A percentile compares a stretch with the other conserved stretches of the same genome.
These are phyloP conservation scores for Daldinia sp. DNA, from an alignment of 2,329 filamentous ascomycete genomes.

Conservation along the genomic window DNA sequence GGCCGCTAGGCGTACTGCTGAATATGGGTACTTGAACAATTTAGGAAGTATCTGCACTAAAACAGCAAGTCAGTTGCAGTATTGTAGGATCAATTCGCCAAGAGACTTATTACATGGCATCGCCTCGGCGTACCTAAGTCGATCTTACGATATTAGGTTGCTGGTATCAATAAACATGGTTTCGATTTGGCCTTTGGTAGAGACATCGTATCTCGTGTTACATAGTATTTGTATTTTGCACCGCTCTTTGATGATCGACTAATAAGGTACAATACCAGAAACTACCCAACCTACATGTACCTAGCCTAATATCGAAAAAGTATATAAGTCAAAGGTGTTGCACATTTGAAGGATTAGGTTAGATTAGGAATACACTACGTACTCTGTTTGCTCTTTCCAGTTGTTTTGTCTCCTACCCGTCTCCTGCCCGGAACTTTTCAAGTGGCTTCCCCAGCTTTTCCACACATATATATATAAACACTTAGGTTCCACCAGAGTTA, in stretches of 20 bases:
- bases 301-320: neutral
- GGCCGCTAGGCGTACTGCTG: conserved; percentile 15
- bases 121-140: conserved; percentile 24
- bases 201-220: conserved; percentile 3
- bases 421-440: too few species aligned
- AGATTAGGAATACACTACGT: too few species aligned
- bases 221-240: too few species aligned
- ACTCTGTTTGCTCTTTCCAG: neutral
- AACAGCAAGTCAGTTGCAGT: neutral
- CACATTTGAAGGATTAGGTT: neutral
- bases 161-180: neutral
- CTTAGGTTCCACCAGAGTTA: conserved; percentile 8
- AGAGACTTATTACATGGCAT: conserved; percentile 10
- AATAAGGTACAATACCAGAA: too few species aligned
- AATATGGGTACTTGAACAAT: neutral
- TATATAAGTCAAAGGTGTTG: neutral
- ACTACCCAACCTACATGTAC: too few species aligned
- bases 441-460: conserved; percentile 15
- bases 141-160: conserved; percentile 29
- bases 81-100: conserved; percentile 4
- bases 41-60: neutral
- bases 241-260: too few species aligned
- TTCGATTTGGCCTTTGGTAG: neutral
- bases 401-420: neutral
- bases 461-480: neutral